These are phyloP conservation scores for Otatea glauca DNA, from an alignment of 176 grass and related monocot species.

Conservation along the genomic window DNA sequence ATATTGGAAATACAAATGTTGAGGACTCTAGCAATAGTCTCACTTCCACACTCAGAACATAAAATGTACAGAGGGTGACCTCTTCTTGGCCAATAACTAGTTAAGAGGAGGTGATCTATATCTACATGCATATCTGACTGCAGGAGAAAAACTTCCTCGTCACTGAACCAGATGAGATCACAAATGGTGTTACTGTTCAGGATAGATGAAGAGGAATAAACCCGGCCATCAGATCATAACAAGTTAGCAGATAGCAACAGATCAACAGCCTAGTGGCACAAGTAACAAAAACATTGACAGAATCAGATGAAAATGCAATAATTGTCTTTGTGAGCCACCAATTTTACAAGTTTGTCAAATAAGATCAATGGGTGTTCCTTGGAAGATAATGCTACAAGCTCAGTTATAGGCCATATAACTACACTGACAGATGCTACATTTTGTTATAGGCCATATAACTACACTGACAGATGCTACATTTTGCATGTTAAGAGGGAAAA, in stretches of 20 bases:
- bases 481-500: not conserved
- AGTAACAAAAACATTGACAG: not conserved
- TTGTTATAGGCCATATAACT: not conserved
- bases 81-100: not conserved
- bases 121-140: not conserved
- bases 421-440: not conserved
- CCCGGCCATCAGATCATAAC: not conserved
- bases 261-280: not conserved
- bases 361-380: conserved; percentile 27
- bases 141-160: not conserved
- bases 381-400: conserved; percentile 28
- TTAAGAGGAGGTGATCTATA: not conserved
- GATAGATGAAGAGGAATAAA: not conserved
- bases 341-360: conserved; percentile 1
- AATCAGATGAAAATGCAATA: not conserved
- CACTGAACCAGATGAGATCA: not conserved
- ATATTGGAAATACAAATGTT: not conserved
- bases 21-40: conserved; percentile 7
- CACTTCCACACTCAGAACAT: not conserved
- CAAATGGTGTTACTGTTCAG: not conserved
- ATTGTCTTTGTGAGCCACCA: not conserved
- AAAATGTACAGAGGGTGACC: not conserved
- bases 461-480: not conserved
- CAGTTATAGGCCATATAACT: not conserved
- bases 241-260: not conserved